Base-by-base conservation (phyloP, 2,329 filamentous ascomycete genomes). In the Cercospora beticola region DNA sequence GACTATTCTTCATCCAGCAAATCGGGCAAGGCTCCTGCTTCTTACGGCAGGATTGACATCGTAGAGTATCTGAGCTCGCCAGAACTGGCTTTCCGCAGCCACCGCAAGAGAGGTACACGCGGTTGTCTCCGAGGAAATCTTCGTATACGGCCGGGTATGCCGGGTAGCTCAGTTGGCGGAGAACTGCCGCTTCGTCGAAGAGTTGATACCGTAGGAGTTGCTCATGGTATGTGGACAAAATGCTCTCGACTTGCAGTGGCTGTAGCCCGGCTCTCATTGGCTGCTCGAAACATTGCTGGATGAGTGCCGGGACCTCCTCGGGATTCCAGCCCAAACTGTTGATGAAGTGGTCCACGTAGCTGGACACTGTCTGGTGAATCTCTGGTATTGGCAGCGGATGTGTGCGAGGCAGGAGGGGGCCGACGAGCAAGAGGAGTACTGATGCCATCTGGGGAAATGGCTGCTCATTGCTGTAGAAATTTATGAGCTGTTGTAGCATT, bases 181-280 rank as follows among this genome's bases (percentile, higher is more conserved):
- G 78, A 36, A 85, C 81, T 9, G 86, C 85, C 5, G 87, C 87
- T 74, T 78, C 83, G 76, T 80, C 84, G 78, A 78, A 86, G 60
- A 83, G 82, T 62, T 74, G 81, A 12, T 83, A 78, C 26, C 77
- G 77, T 18, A 82, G 76, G 23, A 90, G 80, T 66, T 86, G 85
- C 61, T 84, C 83, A 76, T 89, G 86, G 75, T 89, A 89, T 3
- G 83, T 80, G 49, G 83, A 81, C 52, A 88, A 82, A 52, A 88
- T 85, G 57, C 81, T 79, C 74, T 88, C 86, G 60, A 85, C 81
- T 73, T 88, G 85, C 16, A 83, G 78, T 6, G 83, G 82, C 58
- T 83, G 81, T 56, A 85, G 77, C 4, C 83, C 83, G 16, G 81
- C 79, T 23, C 78, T 77, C 54, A 83, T 76, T 5, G 83, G 69